Conservation (phyloP, 768 basidiomycete species). For the Mycena maculata region DNA sequence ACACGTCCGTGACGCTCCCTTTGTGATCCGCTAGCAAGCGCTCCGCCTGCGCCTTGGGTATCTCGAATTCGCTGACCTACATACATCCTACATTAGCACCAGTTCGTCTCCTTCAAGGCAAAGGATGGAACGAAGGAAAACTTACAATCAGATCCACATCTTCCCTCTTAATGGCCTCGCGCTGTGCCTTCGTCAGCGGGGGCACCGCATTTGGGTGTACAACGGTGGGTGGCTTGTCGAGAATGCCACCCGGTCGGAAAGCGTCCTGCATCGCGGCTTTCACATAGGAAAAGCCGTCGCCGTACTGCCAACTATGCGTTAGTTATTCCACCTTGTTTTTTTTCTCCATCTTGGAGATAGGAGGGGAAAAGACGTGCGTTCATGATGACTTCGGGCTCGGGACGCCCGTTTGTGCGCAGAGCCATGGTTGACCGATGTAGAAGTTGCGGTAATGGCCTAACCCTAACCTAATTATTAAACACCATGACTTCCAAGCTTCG, state of each 20-base stretch:
- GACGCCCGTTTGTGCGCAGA: slow-evolving; percentile 58
- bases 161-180: slow-evolving; percentile 65
- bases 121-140: slow-evolving; percentile 8
- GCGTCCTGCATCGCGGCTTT: slow-evolving; percentile 77
- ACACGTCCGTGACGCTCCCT: slow-evolving; percentile 64
- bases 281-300: slow-evolving; percentile 74
- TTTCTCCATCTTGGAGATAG: too few species aligned
- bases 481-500: not conserved
- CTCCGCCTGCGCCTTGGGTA: slow-evolving; percentile 68
- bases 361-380: slow-evolving; percentile 57
- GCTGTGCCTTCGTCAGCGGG: slow-evolving; percentile 51
- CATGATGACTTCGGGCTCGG: slow-evolving; percentile 74
- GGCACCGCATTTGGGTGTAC: slow-evolving; percentile 7
- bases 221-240: slow-evolving; percentile 62
- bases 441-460: too few species aligned
- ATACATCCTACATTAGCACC: not conserved
- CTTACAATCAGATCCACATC: slow-evolving; percentile 75
- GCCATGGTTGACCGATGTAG: slow-evolving; percentile 12
- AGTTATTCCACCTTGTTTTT: too few species aligned
- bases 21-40: slow-evolving; percentile 64
- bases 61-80: slow-evolving; percentile 75
- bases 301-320: slow-evolving; percentile 65
- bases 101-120: too few species aligned
- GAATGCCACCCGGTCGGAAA: slow-evolving; percentile 63
- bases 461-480: too few species aligned